Base-by-base conservation (phyloP, 2,329 filamentous ascomycete species). In the Aureobasidium subglaciale region DNA sequence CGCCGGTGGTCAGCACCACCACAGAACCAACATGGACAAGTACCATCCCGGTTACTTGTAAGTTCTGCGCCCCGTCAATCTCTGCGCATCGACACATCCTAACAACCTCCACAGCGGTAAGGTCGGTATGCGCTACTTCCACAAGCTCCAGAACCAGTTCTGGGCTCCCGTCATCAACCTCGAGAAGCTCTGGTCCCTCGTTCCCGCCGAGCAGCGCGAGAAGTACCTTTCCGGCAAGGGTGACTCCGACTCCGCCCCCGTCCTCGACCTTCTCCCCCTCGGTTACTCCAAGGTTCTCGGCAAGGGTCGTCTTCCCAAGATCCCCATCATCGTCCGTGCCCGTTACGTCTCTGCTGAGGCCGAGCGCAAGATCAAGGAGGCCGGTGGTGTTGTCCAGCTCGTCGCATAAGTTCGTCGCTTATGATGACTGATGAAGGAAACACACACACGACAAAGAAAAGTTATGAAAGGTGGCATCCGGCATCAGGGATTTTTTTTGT, bases 1-100 rank as follows among this genome's bases (percentile, higher is more conserved):
- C 79, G 93, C 93, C 75, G 92, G 93, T 95, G 92, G 91, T 84
- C 90, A 96, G 81, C 93, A 99, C 83, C 93, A 99, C 81, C 90
- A 95, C 85, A 79, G 89, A 67, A 95, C 89, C 72, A 95, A 95
- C 81, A 80, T 90, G 70, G 86, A 89, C 76, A 91, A 92, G 79
- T 90, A 92, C 86, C 89, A 95, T 74, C 90, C 92, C 62, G 93
- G 93, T 90, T 97, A 97, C 88, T 97, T 96, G 79, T 50, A 50
- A 30, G 46, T 50, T 20, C 16, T 49, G 8, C 13, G 2, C 18
- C 35, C 30, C 90, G 90, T 79, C 96, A 96, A 81, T 88, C 92
- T n/a, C 29, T 5, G 20, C 22, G 68, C 87, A 88, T 80, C 92
- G 92, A 8, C 8, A 5, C 10, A 16, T 34, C 9, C 50, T 54